Percentiles rank a stretch among this genome's conserved stretches.
These are phyloP conservation scores for Amaranthus cruentus DNA, from an alignment of 148 eudicot genomes.

Conservation along the genomic window DNA sequence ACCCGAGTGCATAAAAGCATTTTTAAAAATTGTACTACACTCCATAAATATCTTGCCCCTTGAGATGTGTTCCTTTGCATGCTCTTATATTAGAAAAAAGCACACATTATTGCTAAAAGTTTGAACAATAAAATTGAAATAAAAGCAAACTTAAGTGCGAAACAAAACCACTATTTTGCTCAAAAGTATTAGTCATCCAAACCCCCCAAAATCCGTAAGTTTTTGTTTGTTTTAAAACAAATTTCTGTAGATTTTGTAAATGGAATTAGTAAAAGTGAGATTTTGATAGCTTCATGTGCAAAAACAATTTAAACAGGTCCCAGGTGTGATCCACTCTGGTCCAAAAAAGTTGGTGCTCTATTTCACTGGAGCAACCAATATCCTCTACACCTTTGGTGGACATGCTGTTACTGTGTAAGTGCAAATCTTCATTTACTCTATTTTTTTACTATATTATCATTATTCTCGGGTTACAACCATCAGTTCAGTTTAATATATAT, in stretches of 20 bases:
- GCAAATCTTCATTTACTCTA: neutral
- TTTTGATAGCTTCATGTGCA: conserved; percentile 3
- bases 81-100: neutral
- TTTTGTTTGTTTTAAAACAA: conserved; percentile 7
- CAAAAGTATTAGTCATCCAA: conserved; percentile 9
- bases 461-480: no score
- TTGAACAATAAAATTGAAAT: no score
- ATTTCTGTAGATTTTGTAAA: conserved; percentile 9
- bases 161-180: conserved; percentile 5
- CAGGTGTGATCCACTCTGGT: conserved; percentile 61
- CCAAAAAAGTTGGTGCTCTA: conserved; percentile 51
- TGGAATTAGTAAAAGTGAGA: conserved; percentile 6
- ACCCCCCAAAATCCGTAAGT: conserved; percentile 6
- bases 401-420: conserved; percentile 82
- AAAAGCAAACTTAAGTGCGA: neutral
- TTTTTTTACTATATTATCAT: no score
- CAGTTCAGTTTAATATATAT: no score
- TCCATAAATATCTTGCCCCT: no score
- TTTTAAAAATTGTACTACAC: no score
- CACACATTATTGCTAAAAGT: no score
- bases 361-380: conserved; percentile 69
- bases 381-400: conserved; percentile 77
- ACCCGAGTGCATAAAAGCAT: neutral
- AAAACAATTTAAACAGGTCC: conserved; percentile 25
- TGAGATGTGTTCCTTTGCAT: no score